Percentiles rank a stretch among this genome's conserved stretches.
These are phyloP conservation scores for Plectosphaerella cucumerina DNA, from an alignment of 2,329 filamentous ascomycete species.

Conservation along the genomic window DNA sequence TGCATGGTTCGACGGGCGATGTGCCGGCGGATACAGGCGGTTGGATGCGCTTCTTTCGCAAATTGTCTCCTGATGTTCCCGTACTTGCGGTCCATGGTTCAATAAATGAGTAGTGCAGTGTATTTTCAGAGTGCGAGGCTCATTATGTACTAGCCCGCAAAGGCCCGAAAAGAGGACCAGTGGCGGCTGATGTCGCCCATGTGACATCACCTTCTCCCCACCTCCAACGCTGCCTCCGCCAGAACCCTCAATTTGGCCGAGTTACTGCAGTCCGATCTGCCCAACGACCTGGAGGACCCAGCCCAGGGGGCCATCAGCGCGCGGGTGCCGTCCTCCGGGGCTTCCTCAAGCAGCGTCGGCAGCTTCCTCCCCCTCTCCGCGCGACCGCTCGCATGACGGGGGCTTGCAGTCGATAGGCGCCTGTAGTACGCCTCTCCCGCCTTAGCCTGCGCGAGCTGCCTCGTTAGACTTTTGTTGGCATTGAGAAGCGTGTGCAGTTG, in stretches of 20 bases:
- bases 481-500: not conserved
- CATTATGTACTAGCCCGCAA: not conserved
- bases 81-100: not conserved
- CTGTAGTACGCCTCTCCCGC: not conserved
- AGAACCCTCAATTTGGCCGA: not conserved
- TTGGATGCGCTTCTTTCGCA: not conserved
- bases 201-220: not conserved
- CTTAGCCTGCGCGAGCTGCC: not conserved
- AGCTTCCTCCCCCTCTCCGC: not conserved
- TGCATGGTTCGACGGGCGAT: not conserved
- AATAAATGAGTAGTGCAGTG: not conserved
- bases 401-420: not conserved
- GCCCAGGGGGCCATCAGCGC: too few relatives aligned
- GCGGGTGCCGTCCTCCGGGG: too few relatives aligned
- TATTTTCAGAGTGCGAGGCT: not conserved
- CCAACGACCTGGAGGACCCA: not conserved
- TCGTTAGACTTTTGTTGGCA: not conserved
- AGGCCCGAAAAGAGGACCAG: not conserved
- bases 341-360: not conserved
- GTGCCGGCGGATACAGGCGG: not conserved
- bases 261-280: not conserved
- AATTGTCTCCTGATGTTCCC: too few relatives aligned
- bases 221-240: not conserved
- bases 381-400: not conserved
- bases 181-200: not conserved